Evolutionary conservation across 371 early-diverging fungal species (phyloP), one percentile per base, ranked within the genome.

Genomic region (Mortierella sp.): DNA sequence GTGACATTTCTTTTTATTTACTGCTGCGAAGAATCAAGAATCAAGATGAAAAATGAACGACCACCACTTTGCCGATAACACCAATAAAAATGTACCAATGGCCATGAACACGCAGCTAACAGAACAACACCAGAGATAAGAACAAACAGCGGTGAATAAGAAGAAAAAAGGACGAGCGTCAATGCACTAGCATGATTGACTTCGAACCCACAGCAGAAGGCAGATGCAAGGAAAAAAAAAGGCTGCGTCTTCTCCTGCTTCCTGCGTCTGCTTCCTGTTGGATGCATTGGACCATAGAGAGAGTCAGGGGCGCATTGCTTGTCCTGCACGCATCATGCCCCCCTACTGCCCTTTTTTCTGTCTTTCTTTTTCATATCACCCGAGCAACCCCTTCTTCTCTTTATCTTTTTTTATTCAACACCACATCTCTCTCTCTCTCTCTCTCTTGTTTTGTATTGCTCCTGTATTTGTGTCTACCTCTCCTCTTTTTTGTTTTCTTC

Each of bases 321-420:
- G 16, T 60, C 63, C 63, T 68, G 68, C 68, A 68, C 68, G 42
- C 42, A 68, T 42, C 68, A 68, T 68, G 42, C 68, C 44, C 16
- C 50, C 44, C 68, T 38, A 42, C 68, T 68, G 24, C 68, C 44
- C 24, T 68, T 11, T 38, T 34, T 68, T 21, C 21, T 7, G 21
- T 38, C 63, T 16, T 42, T 65, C 3, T 42, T 68, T 19, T 24
- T 68, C 42, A 42, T 38, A 68, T 68, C 68, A 68, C 68, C 68
- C 68, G 68, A 68, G 55, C 19, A 63, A 28, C 34, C 34, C 34
- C 68, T 68, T 68, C 24, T 3, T 34, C 38, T 42, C 68, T 24
- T 68, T 68, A 24, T 42, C 24, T 34, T 54, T 42, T 28, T 16
- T 34, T 45, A 52, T 47, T 54, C 63, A 11, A 28, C 28, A 31